Evolutionary conservation across 345 rosid species (phyloP).

Genomic region (Pseudoturritis turrita): DNA sequence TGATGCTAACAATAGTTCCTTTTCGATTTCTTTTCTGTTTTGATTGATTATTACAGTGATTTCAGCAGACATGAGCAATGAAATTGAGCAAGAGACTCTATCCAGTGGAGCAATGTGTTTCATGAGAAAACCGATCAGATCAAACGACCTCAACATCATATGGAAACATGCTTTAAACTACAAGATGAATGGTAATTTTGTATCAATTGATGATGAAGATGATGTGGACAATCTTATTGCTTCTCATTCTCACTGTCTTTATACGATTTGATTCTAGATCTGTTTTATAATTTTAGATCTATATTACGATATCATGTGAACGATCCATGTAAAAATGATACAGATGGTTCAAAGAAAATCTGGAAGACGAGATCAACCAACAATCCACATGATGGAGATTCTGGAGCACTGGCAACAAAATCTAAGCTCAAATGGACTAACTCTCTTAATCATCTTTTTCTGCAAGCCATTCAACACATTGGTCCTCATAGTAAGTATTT

Average conservation of each 20-base stretch:
- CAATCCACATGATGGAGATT: neutral
- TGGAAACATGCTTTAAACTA: slow-evolving; percentile 34
- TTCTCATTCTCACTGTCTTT: neutral
- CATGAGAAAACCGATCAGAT: slow-evolving; percentile 40
- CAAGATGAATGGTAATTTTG: slow-evolving; percentile 27
- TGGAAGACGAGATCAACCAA: neutral
- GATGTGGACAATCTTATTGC: neutral
- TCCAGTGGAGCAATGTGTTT: slow-evolving; percentile 41
- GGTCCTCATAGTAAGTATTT: slow-evolving; percentile 51
- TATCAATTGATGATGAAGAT: neutral
- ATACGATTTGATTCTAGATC: neutral
- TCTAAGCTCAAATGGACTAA: slow-evolving; percentile 51
- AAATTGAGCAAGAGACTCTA: slow-evolving; percentile 32
- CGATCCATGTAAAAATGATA: neutral
- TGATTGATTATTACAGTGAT: slow-evolving; percentile 42
- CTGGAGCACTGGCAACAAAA: neutral
- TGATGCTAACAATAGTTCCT: neutral
- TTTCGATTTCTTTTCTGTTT: neutral
- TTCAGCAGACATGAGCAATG: slow-evolving; percentile 48
- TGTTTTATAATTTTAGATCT: neutral
- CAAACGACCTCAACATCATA: slow-evolving; percentile 36
- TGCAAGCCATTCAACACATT: slow-evolving; percentile 40
- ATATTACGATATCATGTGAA: neutral
- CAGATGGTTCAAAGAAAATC: neutral
- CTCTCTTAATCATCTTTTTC: slow-evolving; percentile 42